phyloP scores from a whole-genome alignment of 176 grass and related monocot genomes.

The Lolium multiflorum region DNA sequence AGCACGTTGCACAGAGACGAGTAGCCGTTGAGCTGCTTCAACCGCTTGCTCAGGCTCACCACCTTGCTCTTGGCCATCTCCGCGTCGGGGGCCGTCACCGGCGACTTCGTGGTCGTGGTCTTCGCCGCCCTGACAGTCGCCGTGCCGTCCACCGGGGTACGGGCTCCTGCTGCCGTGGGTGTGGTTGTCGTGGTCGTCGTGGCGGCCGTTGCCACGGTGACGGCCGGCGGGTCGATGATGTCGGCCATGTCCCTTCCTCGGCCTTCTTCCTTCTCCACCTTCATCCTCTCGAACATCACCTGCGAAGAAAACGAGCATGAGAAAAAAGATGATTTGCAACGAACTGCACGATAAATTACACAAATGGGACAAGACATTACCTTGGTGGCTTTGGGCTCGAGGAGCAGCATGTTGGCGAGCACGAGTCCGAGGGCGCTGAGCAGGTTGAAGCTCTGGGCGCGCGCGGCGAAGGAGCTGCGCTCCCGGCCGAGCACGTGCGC shows the following conservation, averaged over 20 bases:
- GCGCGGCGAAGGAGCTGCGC: constrained; percentile 36
- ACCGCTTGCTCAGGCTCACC: constrained; percentile 50
- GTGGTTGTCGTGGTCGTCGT: constrained; percentile 25
- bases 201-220: constrained; percentile 3
- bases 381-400: constrained; percentile 85
- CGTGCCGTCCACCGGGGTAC: background rate
- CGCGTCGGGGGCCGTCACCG: constrained; percentile 35
- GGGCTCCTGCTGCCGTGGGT: constrained; percentile 4
- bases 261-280: constrained; percentile 90
- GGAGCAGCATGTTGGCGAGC: constrained; percentile 62
- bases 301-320: background rate
- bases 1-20: constrained; percentile 83
- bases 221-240: constrained; percentile 40
- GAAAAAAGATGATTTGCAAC: background rate
- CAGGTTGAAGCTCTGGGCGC: constrained; percentile 72
- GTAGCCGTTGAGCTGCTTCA: constrained; percentile 75
- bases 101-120: background rate
- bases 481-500: constrained; percentile 61
- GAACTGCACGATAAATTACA: background rate
- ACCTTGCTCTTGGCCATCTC: constrained; percentile 46
- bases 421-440: constrained; percentile 54
- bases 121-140: background rate
- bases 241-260: constrained; percentile 73
- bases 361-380: constrained; percentile 8
- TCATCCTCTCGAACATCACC: constrained; percentile 91